Conservation (phyloP, 352 stramenopile genomes). For the Phytophthora vignae region DNA sequence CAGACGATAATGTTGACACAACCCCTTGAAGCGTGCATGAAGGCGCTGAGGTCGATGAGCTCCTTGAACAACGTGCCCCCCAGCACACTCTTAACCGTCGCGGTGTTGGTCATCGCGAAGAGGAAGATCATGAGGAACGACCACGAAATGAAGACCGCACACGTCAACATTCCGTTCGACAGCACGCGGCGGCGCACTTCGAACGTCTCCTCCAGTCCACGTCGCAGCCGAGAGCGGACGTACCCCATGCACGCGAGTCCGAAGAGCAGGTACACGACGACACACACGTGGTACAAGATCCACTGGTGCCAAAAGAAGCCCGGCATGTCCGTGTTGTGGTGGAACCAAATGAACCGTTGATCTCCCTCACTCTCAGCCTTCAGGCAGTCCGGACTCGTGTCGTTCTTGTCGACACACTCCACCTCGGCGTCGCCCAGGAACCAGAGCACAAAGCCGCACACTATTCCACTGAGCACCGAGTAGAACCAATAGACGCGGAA, state of each 20-base stretch:
- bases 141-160: conserved; percentile 88
- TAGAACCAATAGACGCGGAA: conserved; percentile 88
- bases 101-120: conserved; percentile 71
- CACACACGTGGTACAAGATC: conserved; percentile 86
- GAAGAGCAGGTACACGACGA: conserved; percentile 83
- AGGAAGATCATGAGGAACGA: conserved; percentile 76
- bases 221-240: conserved; percentile 75
- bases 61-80: conserved; percentile 54
- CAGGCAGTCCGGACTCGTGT: conserved; percentile 34
- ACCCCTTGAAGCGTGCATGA: conserved; percentile 78
- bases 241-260: conserved; percentile 77
- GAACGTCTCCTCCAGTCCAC: conserved; percentile 87
- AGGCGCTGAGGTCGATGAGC: conserved; percentile 80
- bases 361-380: conserved; percentile 32
- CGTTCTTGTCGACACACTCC: conserved; percentile 24
- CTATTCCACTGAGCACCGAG: conserved; percentile 71
- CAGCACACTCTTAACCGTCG: conserved; percentile 46
- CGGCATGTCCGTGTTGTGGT: conserved; percentile 81
- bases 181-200: conserved; percentile 83
- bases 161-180: conserved; percentile 80
- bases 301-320: conserved; percentile 86
- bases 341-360: conserved; percentile 84
- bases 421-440: conserved; percentile 54
- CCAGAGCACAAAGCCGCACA: conserved; percentile 75
- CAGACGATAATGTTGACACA: conserved; percentile 90